A percentile compares a stretch with the other conserved stretches of the same genome.
Conservation (phyloP, 2,329 filamentous ascomycete species). For the Fusarium xylarioides region DNA sequence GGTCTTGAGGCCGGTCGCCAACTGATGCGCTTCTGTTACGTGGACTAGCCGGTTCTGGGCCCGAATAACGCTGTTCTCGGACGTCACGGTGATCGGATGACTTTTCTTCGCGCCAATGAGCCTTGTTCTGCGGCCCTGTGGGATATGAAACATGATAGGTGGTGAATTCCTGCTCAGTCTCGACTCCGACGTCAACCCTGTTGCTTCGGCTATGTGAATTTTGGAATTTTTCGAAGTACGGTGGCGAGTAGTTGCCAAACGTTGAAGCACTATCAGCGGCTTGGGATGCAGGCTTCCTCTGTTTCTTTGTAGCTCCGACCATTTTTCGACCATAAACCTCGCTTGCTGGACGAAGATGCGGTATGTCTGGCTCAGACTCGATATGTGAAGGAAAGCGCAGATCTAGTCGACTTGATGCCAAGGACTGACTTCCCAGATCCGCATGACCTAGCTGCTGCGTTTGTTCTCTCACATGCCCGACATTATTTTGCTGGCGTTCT, state of each 20-base stretch:
- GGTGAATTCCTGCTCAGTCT: background rate
- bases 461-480: background rate
- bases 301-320: background rate
- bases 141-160: background rate
- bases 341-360: conserved; percentile 41
- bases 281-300: background rate
- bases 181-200: background rate
- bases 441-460: background rate
- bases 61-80: conserved; percentile 23
- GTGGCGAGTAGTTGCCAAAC: background rate
- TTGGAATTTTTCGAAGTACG: background rate
- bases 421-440: background rate
- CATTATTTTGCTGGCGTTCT: background rate
- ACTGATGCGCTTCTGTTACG: conserved; percentile 33
- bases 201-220: background rate
- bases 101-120: conserved; percentile 11
- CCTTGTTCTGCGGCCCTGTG: background rate
- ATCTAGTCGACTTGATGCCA: background rate
- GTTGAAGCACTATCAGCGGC: background rate
- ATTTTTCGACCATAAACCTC: conserved; percentile 45
- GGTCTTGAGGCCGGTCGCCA: conserved; percentile 21
- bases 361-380: conserved; percentile 17
- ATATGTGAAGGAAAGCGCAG: background rate
- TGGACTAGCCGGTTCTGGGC: background rate
- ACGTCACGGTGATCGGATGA: conserved; percentile 28